phyloP scores from a whole-genome alignment of 1,139 yeast species.

The Candida smagusa region DNA sequence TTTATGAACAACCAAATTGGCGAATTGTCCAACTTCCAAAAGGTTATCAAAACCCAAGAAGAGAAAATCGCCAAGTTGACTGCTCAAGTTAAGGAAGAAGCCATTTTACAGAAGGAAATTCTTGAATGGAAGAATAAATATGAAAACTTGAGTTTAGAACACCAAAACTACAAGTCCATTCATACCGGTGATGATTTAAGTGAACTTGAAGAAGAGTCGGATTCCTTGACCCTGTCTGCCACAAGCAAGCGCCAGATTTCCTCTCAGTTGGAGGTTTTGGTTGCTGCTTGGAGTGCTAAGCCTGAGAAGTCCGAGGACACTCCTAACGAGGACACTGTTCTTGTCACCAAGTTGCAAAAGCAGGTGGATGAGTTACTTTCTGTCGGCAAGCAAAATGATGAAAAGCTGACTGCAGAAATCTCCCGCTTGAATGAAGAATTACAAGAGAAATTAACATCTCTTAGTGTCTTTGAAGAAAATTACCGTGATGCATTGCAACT shows the following conservation, averaged over 20 bases:
- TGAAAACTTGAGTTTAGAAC: conserved; percentile 45
- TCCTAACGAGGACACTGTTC: conserved; percentile 4
- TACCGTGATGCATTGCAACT: conserved; percentile 71
- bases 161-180: conserved; percentile 37
- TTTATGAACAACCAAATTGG: conserved; percentile 55
- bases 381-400: conserved; percentile 38
- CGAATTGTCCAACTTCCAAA: conserved; percentile 52
- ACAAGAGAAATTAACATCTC: conserved; percentile 25
- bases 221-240: conserved; percentile 28
- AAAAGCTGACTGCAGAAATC: conserved; percentile 29
- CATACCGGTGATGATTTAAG: conserved; percentile 33
- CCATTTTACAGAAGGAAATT: conserved; percentile 43
- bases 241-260: conserved; percentile 34
- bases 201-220: conserved; percentile 24
- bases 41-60: conserved; percentile 54
- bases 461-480: conserved; percentile 48
- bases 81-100: conserved; percentile 43
- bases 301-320: conserved; percentile 5
- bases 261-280: conserved; percentile 38
- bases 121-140: conserved; percentile 46
- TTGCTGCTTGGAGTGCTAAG: conserved; percentile 31
- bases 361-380: conserved; percentile 47
- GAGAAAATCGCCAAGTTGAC: conserved; percentile 40
- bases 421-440: conserved; percentile 36
- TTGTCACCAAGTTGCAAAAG: conserved; percentile 40